Percentiles rank a stretch among this genome's conserved stretches.
phyloP scores from a whole-genome alignment of 805 yeast species.

The Priceomyces melissophilus region DNA sequence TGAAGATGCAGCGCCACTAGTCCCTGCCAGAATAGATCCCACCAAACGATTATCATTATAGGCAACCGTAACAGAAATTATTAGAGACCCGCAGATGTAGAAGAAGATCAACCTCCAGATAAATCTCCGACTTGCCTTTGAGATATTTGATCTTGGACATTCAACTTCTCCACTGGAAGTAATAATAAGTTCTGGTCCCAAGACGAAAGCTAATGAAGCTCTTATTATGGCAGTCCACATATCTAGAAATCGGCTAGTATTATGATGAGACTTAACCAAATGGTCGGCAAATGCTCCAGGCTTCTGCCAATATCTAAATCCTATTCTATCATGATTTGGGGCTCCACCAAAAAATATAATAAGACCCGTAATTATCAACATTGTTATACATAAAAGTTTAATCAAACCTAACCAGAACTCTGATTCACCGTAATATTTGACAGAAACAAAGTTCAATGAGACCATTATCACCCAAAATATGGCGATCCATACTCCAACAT shows the following conservation, averaged over 20 bases:
- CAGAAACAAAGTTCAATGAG: constrained; percentile 14
- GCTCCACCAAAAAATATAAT: constrained; percentile 22
- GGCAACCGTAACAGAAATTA: constrained; percentile 15
- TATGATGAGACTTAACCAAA: constrained; percentile 28
- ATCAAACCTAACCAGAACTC: constrained; percentile 19
- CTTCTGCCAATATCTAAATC: constrained; percentile 20
- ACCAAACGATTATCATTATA: constrained; percentile 13
- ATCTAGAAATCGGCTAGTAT: constrained; percentile 58
- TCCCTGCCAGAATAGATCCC: constrained; percentile 33
- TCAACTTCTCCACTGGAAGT: not conserved
- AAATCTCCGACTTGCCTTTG: constrained; percentile 19
- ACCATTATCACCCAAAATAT: constrained; percentile 28
- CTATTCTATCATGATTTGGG: constrained; percentile 16
- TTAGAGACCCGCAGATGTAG: constrained; percentile 6
- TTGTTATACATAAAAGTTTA: constrained; percentile 16
- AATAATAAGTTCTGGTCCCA: constrained; percentile 45
- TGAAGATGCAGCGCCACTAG: constrained; percentile 34
- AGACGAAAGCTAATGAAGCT: constrained; percentile 58
- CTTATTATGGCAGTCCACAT: constrained; percentile 59
- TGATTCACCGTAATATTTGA: constrained; percentile 18
- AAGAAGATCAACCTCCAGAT: constrained; percentile 52
- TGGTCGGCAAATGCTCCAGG: constrained; percentile 19
- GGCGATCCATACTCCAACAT: constrained; percentile 45
- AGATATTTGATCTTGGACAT: not conserved
- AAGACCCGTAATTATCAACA: constrained; percentile 17